These are phyloP conservation scores for Cladophialophora exuberans DNA, from an alignment of 2,329 filamentous ascomycete genomes.

Conservation along the genomic window DNA sequence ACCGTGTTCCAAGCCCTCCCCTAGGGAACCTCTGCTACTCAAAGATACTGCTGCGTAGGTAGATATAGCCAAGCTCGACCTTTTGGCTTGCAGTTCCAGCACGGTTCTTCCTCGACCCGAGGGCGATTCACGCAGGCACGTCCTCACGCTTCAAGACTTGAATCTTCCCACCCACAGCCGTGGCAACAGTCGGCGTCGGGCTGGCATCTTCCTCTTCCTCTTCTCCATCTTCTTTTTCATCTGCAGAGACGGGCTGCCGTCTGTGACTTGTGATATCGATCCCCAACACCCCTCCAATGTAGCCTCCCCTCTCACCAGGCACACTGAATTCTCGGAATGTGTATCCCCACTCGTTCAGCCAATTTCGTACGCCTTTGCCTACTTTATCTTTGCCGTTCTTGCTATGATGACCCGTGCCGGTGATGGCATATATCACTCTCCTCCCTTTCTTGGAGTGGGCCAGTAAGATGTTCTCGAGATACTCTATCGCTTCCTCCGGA, in stretches of 20 bases:
- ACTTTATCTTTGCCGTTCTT: constrained; percentile 99
- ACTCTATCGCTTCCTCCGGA: constrained; percentile 93
- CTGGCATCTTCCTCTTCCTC: constrained; percentile 30
- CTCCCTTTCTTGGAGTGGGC: constrained; percentile 73
- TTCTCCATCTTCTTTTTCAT: constrained; percentile 34
- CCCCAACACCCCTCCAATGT: constrained; percentile 68
- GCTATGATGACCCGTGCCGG: constrained; percentile 93
- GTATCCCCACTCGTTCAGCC: constrained; percentile 94
- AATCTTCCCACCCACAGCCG: constrained; percentile 44
- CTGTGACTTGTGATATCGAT: constrained; percentile 66
- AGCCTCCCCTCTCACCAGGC: constrained; percentile 84
- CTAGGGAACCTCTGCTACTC: no score
- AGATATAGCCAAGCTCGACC: no score
- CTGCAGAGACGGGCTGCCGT: constrained; percentile 40
- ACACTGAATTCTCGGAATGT: constrained; percentile 96
- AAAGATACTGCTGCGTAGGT: no score
- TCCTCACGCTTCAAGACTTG: constrained; percentile 51
- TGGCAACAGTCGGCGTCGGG: constrained; percentile 35
- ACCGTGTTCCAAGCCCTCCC: no score
- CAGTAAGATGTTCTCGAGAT: constrained; percentile 83
- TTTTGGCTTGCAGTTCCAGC: no score
- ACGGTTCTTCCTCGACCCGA: no score
- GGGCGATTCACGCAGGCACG: constrained; percentile 29
- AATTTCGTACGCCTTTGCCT: constrained; percentile 86
- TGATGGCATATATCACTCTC: constrained; percentile 89